These are phyloP conservation scores for Leccinum fibrillosum DNA, from an alignment of 768 basidiomycete species.

Conservation along the genomic window DNA sequence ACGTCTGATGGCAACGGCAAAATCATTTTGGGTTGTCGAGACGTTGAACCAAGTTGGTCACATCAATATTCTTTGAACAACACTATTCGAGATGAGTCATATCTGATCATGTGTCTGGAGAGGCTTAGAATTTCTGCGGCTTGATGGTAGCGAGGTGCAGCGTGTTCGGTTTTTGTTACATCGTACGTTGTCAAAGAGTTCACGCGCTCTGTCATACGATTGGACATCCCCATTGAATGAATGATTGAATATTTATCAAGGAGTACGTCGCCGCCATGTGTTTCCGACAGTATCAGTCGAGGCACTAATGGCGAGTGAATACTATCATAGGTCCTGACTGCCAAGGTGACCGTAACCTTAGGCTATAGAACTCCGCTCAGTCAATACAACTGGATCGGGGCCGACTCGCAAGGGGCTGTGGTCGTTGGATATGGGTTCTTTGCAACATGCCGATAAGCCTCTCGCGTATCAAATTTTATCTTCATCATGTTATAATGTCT, in stretches of 20 bases:
- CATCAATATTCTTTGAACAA: background rate
- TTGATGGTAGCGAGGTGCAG: background rate
- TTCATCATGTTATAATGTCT: background rate
- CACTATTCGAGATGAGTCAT: background rate
- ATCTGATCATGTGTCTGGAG: background rate
- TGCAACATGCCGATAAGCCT: slow-evolving; percentile 2
- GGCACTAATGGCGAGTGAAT: background rate
- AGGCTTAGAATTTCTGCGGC: background rate
- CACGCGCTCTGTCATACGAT: background rate
- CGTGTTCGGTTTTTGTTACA: background rate
- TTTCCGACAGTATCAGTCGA: background rate
- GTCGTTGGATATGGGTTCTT: background rate
- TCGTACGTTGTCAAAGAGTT: background rate
- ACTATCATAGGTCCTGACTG: background rate
- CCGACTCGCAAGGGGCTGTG: background rate
- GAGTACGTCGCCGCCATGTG: background rate
- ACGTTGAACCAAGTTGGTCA: background rate
- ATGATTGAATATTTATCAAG: background rate
- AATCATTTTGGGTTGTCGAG: background rate
- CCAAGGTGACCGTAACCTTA: background rate
- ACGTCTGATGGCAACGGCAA: background rate
- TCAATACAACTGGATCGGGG: background rate
- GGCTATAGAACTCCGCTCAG: background rate
- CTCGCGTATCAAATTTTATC: slow-evolving; percentile 6
- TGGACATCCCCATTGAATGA: background rate